Conservation (phyloP, 768 basidiomycete genomes). For the Scleroderma bovista region DNA sequence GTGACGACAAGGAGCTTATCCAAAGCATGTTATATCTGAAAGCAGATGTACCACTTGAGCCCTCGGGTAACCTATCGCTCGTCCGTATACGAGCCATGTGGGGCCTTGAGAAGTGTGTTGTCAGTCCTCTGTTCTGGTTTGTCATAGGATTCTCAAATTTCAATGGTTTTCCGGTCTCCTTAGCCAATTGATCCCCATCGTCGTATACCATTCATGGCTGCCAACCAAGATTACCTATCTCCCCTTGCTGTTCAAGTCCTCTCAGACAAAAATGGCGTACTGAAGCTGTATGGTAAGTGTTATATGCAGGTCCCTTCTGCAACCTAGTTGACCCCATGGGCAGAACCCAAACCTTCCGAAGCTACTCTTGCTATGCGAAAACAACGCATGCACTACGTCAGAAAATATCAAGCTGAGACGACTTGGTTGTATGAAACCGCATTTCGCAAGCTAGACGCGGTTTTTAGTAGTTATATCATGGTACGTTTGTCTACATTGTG, state of each 20-base stretch:
- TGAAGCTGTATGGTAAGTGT: slow-evolving; percentile 23
- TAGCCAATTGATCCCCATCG: slow-evolving; percentile 21
- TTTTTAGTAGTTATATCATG: background rate
- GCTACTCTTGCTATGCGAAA: slow-evolving; percentile 16
- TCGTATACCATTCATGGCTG: slow-evolving; percentile 12
- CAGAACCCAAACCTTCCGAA: slow-evolving; percentile 26
- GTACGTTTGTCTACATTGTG: background rate
- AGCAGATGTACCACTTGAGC: slow-evolving; percentile 22
- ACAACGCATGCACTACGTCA: slow-evolving; percentile 19
- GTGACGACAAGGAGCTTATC: slow-evolving; percentile 24
- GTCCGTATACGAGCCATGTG: slow-evolving; percentile 15
- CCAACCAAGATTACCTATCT: slow-evolving; percentile 21
- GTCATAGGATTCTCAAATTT: background rate
- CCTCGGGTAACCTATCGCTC: slow-evolving; percentile 15
- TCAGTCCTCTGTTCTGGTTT: slow-evolving; percentile 1
- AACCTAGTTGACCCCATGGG: background rate
- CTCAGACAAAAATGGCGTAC: slow-evolving; percentile 18
- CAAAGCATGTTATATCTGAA: slow-evolving; percentile 23
- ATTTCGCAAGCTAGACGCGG: background rate
- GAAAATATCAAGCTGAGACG: slow-evolving; percentile 4
- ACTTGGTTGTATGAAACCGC: background rate
- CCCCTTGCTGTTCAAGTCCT: slow-evolving; percentile 23
- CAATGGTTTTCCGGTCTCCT: background rate
- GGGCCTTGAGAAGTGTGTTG: slow-evolving; percentile 20
- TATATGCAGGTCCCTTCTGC: background rate